A percentile compares a stretch with the other conserved stretches of the same genome.
Evolutionary conservation across 78 protist genomes (phyloP).

Genomic region (Dictyostelium citrinum): DNA sequence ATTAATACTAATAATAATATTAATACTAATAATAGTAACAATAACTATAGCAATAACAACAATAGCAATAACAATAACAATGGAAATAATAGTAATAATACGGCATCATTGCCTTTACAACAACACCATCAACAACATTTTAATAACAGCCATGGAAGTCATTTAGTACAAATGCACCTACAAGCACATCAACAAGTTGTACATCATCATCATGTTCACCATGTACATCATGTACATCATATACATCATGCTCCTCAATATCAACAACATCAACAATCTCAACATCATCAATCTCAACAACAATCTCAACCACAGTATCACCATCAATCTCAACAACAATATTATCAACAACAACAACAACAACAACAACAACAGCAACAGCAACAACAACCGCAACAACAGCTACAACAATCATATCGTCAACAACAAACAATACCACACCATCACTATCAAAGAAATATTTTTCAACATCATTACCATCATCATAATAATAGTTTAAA

Average conservation of each 20-base stretch:
- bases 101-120: background rate
- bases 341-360: background rate
- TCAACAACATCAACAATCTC: background rate
- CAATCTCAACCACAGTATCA: background rate
- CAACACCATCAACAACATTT: background rate
- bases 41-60: background rate
- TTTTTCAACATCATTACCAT: background rate
- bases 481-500: conserved; percentile 17
- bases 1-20: too few relatives aligned
- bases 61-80: background rate
- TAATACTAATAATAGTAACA: too few relatives aligned
- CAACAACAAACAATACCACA: background rate
- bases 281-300: background rate
- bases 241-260: background rate
- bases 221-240: background rate
- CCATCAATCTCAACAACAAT: background rate
- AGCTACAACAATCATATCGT: background rate
- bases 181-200: background rate
- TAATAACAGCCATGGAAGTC: background rate
- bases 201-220: background rate
- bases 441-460: background rate
- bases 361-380: background rate
- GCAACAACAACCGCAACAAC: conserved; percentile 10
- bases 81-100: background rate
- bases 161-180: background rate